phyloP scores from a whole-genome alignment of 495 filamentous ascomycete species.

The Aspergillus coremiiformis region DNA sequence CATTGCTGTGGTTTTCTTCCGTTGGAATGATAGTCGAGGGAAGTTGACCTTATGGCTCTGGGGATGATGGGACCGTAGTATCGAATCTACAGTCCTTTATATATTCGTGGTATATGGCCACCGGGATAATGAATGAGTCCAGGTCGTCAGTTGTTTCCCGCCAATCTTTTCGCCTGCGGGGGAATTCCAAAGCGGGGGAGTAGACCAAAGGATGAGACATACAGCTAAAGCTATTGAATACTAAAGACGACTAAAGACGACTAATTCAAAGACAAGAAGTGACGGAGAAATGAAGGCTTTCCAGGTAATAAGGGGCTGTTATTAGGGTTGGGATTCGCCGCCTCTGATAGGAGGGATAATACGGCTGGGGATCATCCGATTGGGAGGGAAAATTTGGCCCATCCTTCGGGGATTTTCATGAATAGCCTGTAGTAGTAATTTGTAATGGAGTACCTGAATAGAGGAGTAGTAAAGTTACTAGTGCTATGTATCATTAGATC shows the following conservation, averaged over 20 bases:
- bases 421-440: too few species aligned
- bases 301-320: not conserved
- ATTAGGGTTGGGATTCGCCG: not conserved
- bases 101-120: too few species aligned
- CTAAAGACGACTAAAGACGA: not conserved
- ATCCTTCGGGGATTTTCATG: too few species aligned
- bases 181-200: not conserved
- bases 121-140: too few species aligned
- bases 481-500: too few species aligned
- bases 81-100: too few species aligned
- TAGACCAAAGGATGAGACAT: not conserved
- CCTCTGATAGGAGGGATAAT: constrained; percentile 33
- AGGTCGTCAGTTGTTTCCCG: not conserved
- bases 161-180: not conserved
- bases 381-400: constrained; percentile 25
- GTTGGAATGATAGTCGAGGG: too few species aligned
- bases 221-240: not conserved
- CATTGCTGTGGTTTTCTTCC: constrained; percentile 13
- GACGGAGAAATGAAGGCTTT: not conserved
- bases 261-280: not conserved
- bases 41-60: too few species aligned
- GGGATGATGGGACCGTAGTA: too few species aligned
- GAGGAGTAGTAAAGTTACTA: too few species aligned
- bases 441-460: not conserved
- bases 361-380: constrained; percentile 21